Percentiles rank a stretch among this genome's conserved stretches.
phyloP scores from a whole-genome alignment of 2,329 filamentous ascomycete genomes.

The Nigrospora sphaerica region DNA sequence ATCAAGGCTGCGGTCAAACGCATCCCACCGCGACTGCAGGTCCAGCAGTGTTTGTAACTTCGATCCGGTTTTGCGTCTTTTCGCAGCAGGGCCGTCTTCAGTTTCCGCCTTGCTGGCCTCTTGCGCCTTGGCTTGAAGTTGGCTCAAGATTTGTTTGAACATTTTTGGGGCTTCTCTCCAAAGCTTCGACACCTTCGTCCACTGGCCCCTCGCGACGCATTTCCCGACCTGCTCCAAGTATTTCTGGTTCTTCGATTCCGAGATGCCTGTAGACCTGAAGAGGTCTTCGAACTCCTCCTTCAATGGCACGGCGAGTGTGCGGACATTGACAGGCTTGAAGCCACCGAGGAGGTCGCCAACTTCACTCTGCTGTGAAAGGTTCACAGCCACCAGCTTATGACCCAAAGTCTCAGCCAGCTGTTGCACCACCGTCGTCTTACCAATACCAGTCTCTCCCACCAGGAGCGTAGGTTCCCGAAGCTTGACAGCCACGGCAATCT shows the following conservation, averaged over 20 bases:
- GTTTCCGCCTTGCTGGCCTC: slow-evolving; percentile 25
- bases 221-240: slow-evolving; percentile 79
- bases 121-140: slow-evolving; percentile 37
- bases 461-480: slow-evolving; percentile 84
- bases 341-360: slow-evolving; percentile 92
- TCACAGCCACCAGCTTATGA: slow-evolving; percentile 84
- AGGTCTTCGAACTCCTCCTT: slow-evolving; percentile 92
- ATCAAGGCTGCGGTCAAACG: slow-evolving; percentile 66
- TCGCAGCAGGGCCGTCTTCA: slow-evolving; percentile 56
- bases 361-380: slow-evolving; percentile 96
- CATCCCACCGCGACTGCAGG: slow-evolving; percentile 65
- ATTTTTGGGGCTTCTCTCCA: slow-evolving; percentile 88
- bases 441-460: slow-evolving; percentile 97
- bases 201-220: slow-evolving; percentile 73
- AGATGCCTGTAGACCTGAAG: slow-evolving; percentile 79
- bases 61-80: slow-evolving; percentile 58
- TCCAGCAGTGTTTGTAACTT: slow-evolving; percentile 58
- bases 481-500: slow-evolving; percentile 75
- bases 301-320: slow-evolving; percentile 79
- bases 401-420: slow-evolving; percentile 80
- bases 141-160: slow-evolving; percentile 64
- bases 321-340: slow-evolving; percentile 90
- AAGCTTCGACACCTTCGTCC: slow-evolving; percentile 76
- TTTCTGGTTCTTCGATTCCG: slow-evolving; percentile 75
- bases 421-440: slow-evolving; percentile 94